Evolutionary conservation across 345 rosid genomes (phyloP), one percentile per base, ranked within the genome.

Genomic region (Barbarea vulgaris): DNA sequence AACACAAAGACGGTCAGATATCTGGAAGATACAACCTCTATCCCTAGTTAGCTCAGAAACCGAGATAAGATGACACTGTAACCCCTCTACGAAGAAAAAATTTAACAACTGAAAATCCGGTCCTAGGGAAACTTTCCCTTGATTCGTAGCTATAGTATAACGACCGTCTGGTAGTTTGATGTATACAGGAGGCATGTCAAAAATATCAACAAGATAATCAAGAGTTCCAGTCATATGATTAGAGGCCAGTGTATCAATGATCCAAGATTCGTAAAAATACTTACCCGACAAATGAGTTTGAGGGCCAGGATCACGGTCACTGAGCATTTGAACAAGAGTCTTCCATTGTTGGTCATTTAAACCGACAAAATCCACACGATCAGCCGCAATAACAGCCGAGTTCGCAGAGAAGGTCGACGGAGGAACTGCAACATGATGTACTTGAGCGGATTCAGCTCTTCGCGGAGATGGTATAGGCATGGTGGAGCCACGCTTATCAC

Each of bases 111-210:
- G 4, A 0, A n/a, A 41, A 31, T 24, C 2, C 2, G 37, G 2
- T 3, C 41, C 41, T 24, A 1, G 30, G 3, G 0, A 0, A 4
- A n/a, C 37, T 0, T 1, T 15, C 1, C 37, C 37, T 0, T 8
- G 37, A 15, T 15, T 28, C 0, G 10, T 6, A 1, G 13, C 0
- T 0, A 2, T 10, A 3, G 5, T 7, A 5, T 3, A 13, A 0
- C 17, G 14, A 0, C 48, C 65, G 19, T 44, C 37, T 0, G 24
- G 39, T 1, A 64, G 19, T 1, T 24, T 41, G 2, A 64, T 48
- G 2, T 28, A 11, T 2, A 46, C 3, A 0, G 56, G 41, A 13
- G 14, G 5, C 21, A 64, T 41, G 1, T 37, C 36, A n/a, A 22
- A 66, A 15, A 66, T 1, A 1, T 11, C n/a, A 5, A 1, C 0